Evolutionary conservation across 176 grass and related monocot species (phyloP).

Genomic region (Oryza officinalis): DNA sequence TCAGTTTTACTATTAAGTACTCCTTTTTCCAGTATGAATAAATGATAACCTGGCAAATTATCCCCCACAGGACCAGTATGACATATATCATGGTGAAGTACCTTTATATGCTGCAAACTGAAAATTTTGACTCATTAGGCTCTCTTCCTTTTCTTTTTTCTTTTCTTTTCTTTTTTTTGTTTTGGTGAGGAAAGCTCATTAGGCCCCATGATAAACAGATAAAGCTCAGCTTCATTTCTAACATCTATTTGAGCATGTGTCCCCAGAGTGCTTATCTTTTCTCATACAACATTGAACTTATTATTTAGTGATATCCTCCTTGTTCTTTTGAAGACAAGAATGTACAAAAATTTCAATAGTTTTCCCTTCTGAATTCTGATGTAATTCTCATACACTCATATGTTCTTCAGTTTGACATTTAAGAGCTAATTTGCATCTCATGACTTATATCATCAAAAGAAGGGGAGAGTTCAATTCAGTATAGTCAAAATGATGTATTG

Average conservation of each 20-base stretch:
- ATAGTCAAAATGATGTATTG: background rate
- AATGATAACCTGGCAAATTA: background rate
- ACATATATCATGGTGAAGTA: background rate
- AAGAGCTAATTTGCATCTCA: background rate
- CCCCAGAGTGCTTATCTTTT: background rate
- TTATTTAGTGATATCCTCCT: background rate
- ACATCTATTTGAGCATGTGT: background rate
- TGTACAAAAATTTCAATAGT: background rate
- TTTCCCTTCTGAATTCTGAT: background rate
- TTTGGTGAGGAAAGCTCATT: background rate
- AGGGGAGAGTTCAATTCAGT: background rate
- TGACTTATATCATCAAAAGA: background rate
- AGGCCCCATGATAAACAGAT: background rate
- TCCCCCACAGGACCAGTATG: background rate
- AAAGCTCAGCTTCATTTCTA: background rate
- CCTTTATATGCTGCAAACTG: background rate
- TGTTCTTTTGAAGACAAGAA: constrained; percentile 28
- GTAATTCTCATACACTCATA: background rate
- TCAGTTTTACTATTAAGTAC: background rate
- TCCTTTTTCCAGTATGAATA: constrained; percentile 6
- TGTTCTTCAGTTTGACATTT: background rate
- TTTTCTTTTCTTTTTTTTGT: background rate
- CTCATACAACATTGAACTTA: background rate
- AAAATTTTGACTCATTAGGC: background rate
- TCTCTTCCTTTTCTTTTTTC: background rate